Conservation (phyloP, 345 rosid species). For the Salix brachista region DNA sequence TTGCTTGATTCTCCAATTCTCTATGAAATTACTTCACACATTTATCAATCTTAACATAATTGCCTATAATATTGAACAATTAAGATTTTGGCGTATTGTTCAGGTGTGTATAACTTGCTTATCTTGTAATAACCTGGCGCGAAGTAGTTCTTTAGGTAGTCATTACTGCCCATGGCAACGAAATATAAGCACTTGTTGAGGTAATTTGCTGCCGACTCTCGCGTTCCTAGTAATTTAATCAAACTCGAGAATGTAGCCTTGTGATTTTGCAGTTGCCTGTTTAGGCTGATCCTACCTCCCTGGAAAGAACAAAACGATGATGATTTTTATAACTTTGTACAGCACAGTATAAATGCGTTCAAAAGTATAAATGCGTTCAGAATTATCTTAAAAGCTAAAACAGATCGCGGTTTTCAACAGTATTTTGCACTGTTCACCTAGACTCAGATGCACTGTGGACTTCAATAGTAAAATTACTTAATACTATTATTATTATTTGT, state of each 20-base stretch:
- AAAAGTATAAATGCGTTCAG: no score
- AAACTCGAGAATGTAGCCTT: background rate
- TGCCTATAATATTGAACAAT: constrained; percentile 10
- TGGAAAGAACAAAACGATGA: background rate
- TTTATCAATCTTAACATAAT: no score
- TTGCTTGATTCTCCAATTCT: no score
- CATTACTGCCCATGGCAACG: constrained; percentile 2
- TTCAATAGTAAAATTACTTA: no score
- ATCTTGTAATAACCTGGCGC: background rate
- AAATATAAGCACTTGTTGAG: constrained; percentile 17
- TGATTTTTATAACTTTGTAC: no score
- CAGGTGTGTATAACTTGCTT: background rate
- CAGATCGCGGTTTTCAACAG: no score
- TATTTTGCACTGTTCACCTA: no score
- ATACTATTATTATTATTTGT: no score
- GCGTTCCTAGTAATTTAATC: background rate
- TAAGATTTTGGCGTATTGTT: constrained; percentile 9
- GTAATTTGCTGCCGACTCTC: background rate
- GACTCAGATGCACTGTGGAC: no score
- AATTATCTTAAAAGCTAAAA: no score
- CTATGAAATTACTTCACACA: no score
- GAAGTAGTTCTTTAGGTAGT: background rate
- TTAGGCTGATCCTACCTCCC: constrained; percentile 3
- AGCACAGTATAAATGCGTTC: no score
- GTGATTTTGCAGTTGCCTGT: constrained; percentile 6